Conservation (phyloP, 768 basidiomycete species). For the Leccinum olivaceopallidum region DNA sequence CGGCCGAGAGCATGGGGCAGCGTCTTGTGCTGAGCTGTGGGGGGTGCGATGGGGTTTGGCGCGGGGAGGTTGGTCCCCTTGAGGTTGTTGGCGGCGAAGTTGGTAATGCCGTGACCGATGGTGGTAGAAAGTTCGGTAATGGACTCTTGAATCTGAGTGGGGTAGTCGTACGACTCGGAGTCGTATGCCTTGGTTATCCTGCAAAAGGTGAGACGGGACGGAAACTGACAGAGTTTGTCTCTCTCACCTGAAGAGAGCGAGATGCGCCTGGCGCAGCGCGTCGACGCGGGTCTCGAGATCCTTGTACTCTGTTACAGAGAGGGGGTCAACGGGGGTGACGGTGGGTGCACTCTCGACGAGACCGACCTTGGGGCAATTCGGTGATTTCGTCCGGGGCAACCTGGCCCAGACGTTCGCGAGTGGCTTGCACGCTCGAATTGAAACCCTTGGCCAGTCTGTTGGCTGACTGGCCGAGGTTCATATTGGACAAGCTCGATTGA, state of each 20-base stretch:
- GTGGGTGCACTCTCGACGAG: not conserved
- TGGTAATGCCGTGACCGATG: slow-evolving; percentile 73
- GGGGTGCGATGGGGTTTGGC: slow-evolving; percentile 56
- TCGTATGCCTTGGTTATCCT: slow-evolving; percentile 91
- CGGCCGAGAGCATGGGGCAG: slow-evolving; percentile 93
- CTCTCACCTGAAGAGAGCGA: slow-evolving; percentile 72
- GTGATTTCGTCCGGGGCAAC: slow-evolving; percentile 92
- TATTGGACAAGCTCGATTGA: slow-evolving; percentile 54
- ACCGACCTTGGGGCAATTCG: slow-evolving; percentile 83
- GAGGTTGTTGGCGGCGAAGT: slow-evolving; percentile 84
- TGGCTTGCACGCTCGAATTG: slow-evolving; percentile 81
- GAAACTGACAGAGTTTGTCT: no score
- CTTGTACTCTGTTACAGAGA: slow-evolving; percentile 75
- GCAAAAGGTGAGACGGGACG: not conserved
- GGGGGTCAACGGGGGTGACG: not conserved
- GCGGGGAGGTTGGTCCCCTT: slow-evolving; percentile 87
- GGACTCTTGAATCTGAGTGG: slow-evolving; percentile 84
- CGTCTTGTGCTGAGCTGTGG: slow-evolving; percentile 82
- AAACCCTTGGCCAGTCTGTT: slow-evolving; percentile 78
- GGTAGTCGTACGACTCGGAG: slow-evolving; percentile 86
- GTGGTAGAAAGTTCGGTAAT: slow-evolving; percentile 68
- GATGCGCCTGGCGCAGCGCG: slow-evolving; percentile 78
- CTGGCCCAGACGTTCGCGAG: slow-evolving; percentile 87
- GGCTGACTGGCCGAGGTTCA: slow-evolving; percentile 77
- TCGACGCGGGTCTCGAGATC: slow-evolving; percentile 95